phyloP scores from a whole-genome alignment of 345 rosid genomes.

The Angophora floribunda region DNA sequence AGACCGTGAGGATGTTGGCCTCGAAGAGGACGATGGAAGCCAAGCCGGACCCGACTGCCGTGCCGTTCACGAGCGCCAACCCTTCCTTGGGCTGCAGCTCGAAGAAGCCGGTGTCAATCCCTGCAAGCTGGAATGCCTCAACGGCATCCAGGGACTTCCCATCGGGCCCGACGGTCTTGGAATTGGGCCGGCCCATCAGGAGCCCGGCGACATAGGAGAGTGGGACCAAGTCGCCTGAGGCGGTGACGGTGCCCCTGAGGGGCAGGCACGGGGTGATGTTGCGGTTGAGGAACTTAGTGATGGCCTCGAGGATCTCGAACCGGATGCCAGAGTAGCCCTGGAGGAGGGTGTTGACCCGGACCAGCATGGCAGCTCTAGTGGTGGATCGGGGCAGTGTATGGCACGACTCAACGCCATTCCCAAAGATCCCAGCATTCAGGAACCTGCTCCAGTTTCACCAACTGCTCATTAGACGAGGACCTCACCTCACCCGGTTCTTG shows the following conservation, averaged over 20 bases:
- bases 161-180: conserved; percentile 9
- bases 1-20: conserved; percentile 5
- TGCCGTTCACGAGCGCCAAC: conserved; percentile 10
- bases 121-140: conserved; percentile 8
- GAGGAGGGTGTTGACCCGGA: conserved; percentile 25
- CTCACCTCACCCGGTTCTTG: not conserved
- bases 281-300: conserved; percentile 11
- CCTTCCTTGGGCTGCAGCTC: conserved; percentile 7
- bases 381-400: conserved; percentile 15
- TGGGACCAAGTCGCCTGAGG: conserved; percentile 18
- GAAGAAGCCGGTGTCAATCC: conserved; percentile 2
- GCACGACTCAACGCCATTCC: conserved; percentile 9
- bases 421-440: conserved; percentile 21
- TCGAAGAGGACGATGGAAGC: conserved; percentile 9
- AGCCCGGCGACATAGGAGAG: conserved; percentile 9
- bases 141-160: conserved; percentile 2
- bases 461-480: not conserved
- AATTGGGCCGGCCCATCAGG: conserved; percentile 12
- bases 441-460: not conserved
- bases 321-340: conserved; percentile 25
- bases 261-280: conserved; percentile 22
- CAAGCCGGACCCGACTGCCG: conserved; percentile 17
- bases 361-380: conserved; percentile 21
- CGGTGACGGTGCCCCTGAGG: conserved; percentile 15
- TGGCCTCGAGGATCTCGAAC: conserved; percentile 20